Base-by-base conservation (phyloP, 768 basidiomycete species). In the Nidularia pulvinata region DNA sequence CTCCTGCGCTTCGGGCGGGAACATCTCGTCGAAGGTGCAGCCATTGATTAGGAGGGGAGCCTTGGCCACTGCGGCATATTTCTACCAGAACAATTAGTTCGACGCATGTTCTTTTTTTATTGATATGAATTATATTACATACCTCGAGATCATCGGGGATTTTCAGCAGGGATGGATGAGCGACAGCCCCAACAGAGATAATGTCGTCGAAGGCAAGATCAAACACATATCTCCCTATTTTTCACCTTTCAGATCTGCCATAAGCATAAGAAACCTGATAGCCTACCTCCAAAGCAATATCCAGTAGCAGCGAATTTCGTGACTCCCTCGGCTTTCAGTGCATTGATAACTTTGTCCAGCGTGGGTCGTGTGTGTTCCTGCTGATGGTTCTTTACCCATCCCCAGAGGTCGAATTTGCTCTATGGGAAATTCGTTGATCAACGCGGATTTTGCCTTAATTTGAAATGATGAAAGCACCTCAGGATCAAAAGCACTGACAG, bases 31-130 rank as follows among this genome's bases (percentile, higher is more conserved):
- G 32, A 63, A 42, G 30, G 78, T 73, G 68, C 87, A 88, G 43
- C 80, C 81, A 73, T 88, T 88, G 69, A 89, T 84, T 37, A 91
- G 76, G 30, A 89, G 73, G 19, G 88, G 85, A 1, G 76, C 76
- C 46, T 77, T 77, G 33, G 84, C 71, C 7, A 48, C 58, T 2
- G 60, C 51, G 45, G 68, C 58, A 65, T 83, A 82, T 74, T 71
- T 79, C 86, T 85, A 55, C 10, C 25, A 30, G 25, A 30, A 30
- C 2, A 30, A 30, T 30, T 30, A 30, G 25, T 30, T 30, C 25
- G 25, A 30, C 25, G 1, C 4, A 30, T 30, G 2, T 30, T 30
- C 25, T 30, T 30, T 30, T 30, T 30, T 30, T 30, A 30, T 30
- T 30, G 25, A 30, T 30, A 30, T 30, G 25, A 30, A 30, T 30